These are phyloP conservation scores for Tylopilus vinaceipallidus DNA, from an alignment of 768 basidiomycete genomes.

Conservation along the genomic window DNA sequence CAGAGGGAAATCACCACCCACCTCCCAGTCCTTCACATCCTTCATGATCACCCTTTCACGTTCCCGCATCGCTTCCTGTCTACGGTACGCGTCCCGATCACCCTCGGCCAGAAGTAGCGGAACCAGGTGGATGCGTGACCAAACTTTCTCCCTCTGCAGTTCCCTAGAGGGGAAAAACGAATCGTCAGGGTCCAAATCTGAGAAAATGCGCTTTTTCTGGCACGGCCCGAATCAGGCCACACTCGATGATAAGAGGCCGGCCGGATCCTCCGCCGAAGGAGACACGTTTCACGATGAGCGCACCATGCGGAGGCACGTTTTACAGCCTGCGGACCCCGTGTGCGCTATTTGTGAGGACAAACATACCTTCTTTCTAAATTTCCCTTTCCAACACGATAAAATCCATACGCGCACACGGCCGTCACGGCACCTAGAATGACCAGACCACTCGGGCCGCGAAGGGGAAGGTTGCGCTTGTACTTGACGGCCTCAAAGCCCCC, in stretches of 20 bases:
- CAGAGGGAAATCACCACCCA: conserved; percentile 43
- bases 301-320: conserved; percentile 58
- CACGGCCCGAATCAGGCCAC: conserved; percentile 39
- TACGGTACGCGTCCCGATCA: conserved; percentile 86
- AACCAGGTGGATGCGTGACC: conserved; percentile 94
- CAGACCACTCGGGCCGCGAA: conserved; percentile 82
- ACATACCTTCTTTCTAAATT: conserved; percentile 92
- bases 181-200: conserved; percentile 41
- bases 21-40: conserved; percentile 92
- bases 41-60: conserved; percentile 93
- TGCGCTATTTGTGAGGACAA: conserved; percentile 21
- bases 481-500: conserved; percentile 91
- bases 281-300: conserved; percentile 73
- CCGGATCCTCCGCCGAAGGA: conserved; percentile 47
- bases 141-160: conserved; percentile 86
- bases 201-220: conserved; percentile 38
- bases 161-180: conserved; percentile 60
- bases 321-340: conserved; percentile 55
- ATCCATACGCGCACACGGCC: conserved; percentile 84
- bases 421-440: conserved; percentile 85
- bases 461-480: conserved; percentile 94
- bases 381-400: conserved; percentile 87
- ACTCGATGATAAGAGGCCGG: conserved; percentile 44
- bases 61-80: conserved; percentile 70
- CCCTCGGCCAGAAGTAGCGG: conserved; percentile 91